Conservation (phyloP, 805 yeast genomes). For the Sugiyamaella boreocaroliniensis region DNA sequence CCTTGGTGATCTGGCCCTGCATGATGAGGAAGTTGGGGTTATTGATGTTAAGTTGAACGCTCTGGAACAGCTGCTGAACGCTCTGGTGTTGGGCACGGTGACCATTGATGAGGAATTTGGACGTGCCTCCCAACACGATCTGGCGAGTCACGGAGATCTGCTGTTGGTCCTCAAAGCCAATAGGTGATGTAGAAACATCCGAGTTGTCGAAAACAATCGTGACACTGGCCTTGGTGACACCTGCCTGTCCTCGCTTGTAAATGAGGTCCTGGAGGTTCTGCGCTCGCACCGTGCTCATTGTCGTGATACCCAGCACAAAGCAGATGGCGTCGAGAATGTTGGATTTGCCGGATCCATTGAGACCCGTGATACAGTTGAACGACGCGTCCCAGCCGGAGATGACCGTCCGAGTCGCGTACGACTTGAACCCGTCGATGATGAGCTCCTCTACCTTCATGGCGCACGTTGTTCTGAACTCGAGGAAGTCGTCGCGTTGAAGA, state of each 20-base stretch:
- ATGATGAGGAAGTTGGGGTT: constrained; percentile 95
- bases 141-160: constrained; percentile 90
- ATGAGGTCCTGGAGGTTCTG: constrained; percentile 88
- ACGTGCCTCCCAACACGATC: constrained; percentile 81
- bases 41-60: constrained; percentile 91
- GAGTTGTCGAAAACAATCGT: constrained; percentile 89
- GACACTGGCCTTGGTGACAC: constrained; percentile 93
- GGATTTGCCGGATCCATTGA: constrained; percentile 96
- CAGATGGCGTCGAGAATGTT: constrained; percentile 95
- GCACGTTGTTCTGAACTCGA: background rate
- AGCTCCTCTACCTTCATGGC: constrained; percentile 90
- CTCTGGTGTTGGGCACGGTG: constrained; percentile 94
- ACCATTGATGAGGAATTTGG: constrained; percentile 90
- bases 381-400: constrained; percentile 93
- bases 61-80: constrained; percentile 82
- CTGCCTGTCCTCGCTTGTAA: constrained; percentile 96
- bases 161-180: constrained; percentile 71
- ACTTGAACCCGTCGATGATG: constrained; percentile 94
- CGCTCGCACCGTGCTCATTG: constrained; percentile 94
- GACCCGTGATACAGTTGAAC: constrained; percentile 95
- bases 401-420: constrained; percentile 94
- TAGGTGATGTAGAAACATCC: constrained; percentile 71
- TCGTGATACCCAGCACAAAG: constrained; percentile 93
- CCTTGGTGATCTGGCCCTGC: constrained; percentile 98
- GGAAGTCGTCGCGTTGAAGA: background rate